Conservation (phyloP, 2,329 filamentous ascomycete genomes). For the Epichloe sp. region DNA sequence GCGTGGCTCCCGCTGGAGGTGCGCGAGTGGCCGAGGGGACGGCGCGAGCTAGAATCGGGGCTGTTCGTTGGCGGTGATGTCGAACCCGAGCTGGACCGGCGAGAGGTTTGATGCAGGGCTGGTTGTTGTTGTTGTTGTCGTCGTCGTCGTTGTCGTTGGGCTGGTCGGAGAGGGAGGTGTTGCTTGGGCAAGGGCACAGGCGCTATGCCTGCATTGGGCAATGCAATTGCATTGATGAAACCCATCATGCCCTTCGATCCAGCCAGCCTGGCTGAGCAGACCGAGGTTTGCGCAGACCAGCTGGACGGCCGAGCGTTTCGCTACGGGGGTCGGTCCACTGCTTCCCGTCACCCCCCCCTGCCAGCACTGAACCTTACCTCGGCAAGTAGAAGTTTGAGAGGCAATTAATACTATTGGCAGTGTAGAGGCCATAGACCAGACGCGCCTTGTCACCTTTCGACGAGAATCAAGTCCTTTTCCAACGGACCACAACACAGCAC, state of each 20-base stretch:
- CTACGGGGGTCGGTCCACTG: neutral
- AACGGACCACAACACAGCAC: too few species aligned
- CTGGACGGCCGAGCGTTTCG: neutral
- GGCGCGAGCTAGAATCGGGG: neutral
- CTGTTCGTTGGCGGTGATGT: slow-evolving; percentile 1
- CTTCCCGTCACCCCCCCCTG: too few species aligned
- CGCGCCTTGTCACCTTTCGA: too few species aligned
- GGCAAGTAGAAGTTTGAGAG: too few species aligned
- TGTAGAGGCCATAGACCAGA: too few species aligned
- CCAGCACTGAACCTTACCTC: too few species aligned
- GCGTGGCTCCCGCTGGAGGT: too few species aligned
- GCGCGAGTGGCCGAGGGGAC: too few species aligned
- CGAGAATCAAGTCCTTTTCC: too few species aligned
- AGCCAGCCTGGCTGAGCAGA: slow-evolving; percentile 1
- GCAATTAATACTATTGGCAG: too few species aligned
- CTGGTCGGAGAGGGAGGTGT: slow-evolving; percentile 5
- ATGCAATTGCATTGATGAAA: neutral
- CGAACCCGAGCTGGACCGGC: neutral
- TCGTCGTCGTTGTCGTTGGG: slow-evolving; percentile 6
- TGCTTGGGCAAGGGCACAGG: slow-evolving; percentile 10
- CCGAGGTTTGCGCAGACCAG: neutral
- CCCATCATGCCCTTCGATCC: neutral
- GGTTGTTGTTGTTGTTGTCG: neutral
- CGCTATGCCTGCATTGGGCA: slow-evolving; percentile 16
- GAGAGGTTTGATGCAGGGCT: neutral